These are phyloP conservation scores for Aspergillus bridgeri DNA, from an alignment of 495 filamentous ascomycete genomes.

Conservation along the genomic window DNA sequence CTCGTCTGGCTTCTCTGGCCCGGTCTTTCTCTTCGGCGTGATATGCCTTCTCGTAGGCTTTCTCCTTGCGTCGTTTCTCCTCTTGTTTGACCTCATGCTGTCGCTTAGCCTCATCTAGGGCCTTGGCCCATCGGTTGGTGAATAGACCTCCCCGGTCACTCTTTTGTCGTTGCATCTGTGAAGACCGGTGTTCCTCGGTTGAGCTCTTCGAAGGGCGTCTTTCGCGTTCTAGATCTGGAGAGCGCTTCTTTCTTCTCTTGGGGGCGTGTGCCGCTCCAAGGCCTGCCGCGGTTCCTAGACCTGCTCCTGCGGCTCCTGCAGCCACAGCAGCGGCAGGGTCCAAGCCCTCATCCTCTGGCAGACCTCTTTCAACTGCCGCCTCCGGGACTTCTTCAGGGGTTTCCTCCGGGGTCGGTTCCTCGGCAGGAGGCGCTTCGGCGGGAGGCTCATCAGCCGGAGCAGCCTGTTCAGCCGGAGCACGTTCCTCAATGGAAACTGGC, in stretches of 20 bases:
- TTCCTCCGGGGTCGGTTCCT: slow-evolving; percentile 2
- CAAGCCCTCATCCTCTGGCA: background rate
- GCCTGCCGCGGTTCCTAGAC: slow-evolving; percentile 11
- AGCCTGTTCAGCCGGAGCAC: slow-evolving; percentile 6
- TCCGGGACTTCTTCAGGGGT: slow-evolving; percentile 1
- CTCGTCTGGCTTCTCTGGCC: slow-evolving; percentile 1
- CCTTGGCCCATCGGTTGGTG: slow-evolving; percentile 39
- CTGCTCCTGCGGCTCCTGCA: slow-evolving; percentile 11
- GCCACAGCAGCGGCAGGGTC: slow-evolving; percentile 8
- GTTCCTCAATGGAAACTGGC: slow-evolving; percentile 6
- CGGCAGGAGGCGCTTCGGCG: slow-evolving; percentile 11
- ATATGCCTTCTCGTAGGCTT: slow-evolving; percentile 9
- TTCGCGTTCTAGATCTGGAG: slow-evolving; percentile 25
- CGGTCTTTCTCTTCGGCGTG: slow-evolving; percentile 9
- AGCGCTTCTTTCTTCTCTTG: slow-evolving; percentile 32
- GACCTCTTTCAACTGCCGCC: slow-evolving; percentile 11
- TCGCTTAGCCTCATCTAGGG: slow-evolving; percentile 38
- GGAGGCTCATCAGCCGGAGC: slow-evolving; percentile 13
- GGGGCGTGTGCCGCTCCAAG: slow-evolving; percentile 14
- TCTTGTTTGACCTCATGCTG: slow-evolving; percentile 38
- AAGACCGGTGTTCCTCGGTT: slow-evolving; percentile 33
- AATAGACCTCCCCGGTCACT: slow-evolving; percentile 31
- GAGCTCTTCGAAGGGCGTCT: slow-evolving; percentile 37
- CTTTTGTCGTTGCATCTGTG: slow-evolving; percentile 31
- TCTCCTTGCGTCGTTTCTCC: slow-evolving; percentile 12